Evolutionary conservation across 768 basidiomycete species (phyloP).

Genomic region (Macrolepiota albuminosa): DNA sequence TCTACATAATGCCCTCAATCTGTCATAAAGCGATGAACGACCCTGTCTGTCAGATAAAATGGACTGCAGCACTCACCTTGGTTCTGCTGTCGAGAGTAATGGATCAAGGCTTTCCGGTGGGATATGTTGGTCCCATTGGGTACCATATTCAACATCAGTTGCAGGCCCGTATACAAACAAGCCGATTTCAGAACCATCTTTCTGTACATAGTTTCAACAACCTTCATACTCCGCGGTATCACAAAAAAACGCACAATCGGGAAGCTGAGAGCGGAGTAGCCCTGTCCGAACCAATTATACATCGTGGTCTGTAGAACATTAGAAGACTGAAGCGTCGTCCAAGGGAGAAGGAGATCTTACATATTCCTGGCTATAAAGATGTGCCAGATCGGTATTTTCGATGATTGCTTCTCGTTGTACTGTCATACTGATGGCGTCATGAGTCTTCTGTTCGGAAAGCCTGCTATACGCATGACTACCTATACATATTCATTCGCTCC

Average conservation of each 20-base stretch:
- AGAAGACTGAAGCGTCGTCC: neutral
- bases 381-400: constrained; percentile 34
- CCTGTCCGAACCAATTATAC: constrained; percentile 32
- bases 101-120: constrained; percentile 25
- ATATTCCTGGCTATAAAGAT: constrained; percentile 20
- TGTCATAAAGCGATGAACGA: constrained; percentile 10
- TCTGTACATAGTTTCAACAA: constrained; percentile 23
- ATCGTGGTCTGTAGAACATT: constrained; percentile 18
- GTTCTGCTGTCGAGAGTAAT: constrained; percentile 27
- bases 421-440: constrained; percentile 25
- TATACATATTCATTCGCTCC: constrained; percentile 34
- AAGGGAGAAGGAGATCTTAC: constrained; percentile 14
- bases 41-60: neutral
- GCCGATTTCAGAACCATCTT: constrained; percentile 27
- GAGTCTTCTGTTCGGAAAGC: neutral
- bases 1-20: constrained; percentile 32
- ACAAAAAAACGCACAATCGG: constrained; percentile 22
- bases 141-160: constrained; percentile 21
- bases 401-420: constrained; percentile 33
- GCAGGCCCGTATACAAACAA: constrained; percentile 24
- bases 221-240: neutral
- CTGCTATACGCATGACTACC: constrained; percentile 22
- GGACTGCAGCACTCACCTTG: constrained; percentile 25
- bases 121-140: constrained; percentile 20
- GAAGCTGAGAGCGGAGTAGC: constrained; percentile 23